Conservation (phyloP, 1,284 basidiomycete genomes). For the Fomitopsis pinicola region DNA sequence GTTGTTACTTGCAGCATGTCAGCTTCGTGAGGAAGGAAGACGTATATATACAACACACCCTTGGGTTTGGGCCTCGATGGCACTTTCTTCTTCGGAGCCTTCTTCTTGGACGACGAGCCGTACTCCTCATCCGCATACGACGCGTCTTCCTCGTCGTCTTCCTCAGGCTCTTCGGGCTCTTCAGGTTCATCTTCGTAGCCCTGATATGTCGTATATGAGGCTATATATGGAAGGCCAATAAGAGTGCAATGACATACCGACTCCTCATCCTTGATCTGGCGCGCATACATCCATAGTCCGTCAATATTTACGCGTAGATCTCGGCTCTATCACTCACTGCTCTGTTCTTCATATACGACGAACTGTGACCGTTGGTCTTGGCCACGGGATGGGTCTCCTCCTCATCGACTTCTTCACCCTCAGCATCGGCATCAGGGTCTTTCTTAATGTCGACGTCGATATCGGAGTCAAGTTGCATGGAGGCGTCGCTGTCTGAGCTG, state of each 20-base stretch:
- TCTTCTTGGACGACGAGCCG: constrained; percentile 49
- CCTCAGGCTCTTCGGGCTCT: constrained; percentile 47
- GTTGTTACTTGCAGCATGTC: constrained; percentile 32
- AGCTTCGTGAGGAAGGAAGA: constrained; percentile 4
- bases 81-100: constrained; percentile 63
- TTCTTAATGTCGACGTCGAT: constrained; percentile 25
- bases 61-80: constrained; percentile 51
- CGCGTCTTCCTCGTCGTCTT: constrained; percentile 62
- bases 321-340: constrained; percentile 25
- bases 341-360: constrained; percentile 27
- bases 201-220: constrained; percentile 33
- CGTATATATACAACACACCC: constrained; percentile 37
- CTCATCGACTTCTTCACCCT: constrained; percentile 32
- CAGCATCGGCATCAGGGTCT: constrained; percentile 36
- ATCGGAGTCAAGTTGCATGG: constrained; percentile 45
- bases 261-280: constrained; percentile 50
- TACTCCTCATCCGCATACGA: constrained; percentile 77
- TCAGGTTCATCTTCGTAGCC: constrained; percentile 60
- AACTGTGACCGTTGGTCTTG: constrained; percentile 19
- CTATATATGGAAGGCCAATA: constrained; percentile 12
- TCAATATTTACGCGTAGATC: constrained; percentile 9
- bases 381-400: constrained; percentile 24
- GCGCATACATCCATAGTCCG: constrained; percentile 12
- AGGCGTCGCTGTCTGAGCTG: constrained; percentile 35
- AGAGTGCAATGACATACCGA: constrained; percentile 44